Conservation (phyloP, 345 rosid species). For the Kernera saxatilis region DNA sequence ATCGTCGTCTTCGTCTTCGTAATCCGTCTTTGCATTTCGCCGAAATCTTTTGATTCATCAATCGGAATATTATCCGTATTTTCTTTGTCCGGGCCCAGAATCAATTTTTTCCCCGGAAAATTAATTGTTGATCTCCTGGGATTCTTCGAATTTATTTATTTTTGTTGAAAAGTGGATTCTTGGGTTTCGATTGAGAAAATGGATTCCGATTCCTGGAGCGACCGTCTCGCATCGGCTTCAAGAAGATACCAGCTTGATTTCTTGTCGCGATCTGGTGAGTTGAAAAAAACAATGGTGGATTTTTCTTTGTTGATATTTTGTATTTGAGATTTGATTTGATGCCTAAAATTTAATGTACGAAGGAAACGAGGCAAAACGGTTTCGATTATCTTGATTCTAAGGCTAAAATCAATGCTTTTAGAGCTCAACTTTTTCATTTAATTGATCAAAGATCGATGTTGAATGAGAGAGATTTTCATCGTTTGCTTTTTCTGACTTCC, state of each 20-base stretch:
- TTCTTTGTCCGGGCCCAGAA: background rate
- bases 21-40: constrained; percentile 15
- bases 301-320: background rate
- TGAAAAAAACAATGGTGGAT: background rate
- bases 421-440: background rate
- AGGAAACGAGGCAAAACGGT: background rate
- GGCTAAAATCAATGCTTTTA: background rate
- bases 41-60: background rate
- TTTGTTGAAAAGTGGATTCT: constrained; percentile 12
- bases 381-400: background rate
- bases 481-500: background rate
- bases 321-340: constrained; percentile 15
- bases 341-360: background rate
- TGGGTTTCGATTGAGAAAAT: constrained; percentile 32
- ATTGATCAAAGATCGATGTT: background rate
- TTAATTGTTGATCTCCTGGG: background rate
- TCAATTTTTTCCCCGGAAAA: background rate
- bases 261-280: constrained; percentile 87
- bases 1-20: constrained; percentile 17
- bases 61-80: constrained; percentile 19
- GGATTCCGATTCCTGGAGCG: constrained; percentile 90
- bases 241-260: constrained; percentile 78
- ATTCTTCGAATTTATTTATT: background rate
- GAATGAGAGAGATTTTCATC: background rate
- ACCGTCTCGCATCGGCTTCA: constrained; percentile 75